A percentile compares a stretch with the other conserved stretches of the same genome.
These are phyloP conservation scores for Danielia reshetovae DNA, from an alignment of 805 yeast species.

Conservation along the genomic window DNA sequence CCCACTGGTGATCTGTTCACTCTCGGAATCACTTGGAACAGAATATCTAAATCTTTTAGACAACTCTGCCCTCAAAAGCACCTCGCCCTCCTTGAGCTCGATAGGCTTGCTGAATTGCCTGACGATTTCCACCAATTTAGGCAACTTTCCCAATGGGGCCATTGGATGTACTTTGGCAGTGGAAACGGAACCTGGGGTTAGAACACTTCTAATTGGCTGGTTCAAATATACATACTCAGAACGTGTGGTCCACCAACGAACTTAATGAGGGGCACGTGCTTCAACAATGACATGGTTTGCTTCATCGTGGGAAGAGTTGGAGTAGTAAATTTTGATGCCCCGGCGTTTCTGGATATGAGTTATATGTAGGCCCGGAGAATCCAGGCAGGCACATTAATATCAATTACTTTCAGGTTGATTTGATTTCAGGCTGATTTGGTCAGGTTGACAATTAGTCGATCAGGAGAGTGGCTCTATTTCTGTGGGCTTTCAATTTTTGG, in stretches of 20 bases:
- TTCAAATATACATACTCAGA: conserved; percentile 12
- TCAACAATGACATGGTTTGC: conserved; percentile 27
- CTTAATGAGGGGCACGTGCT: conserved; percentile 69
- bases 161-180: conserved; percentile 29
- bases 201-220: not conserved
- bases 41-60: conserved; percentile 73
- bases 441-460: too few relatives aligned
- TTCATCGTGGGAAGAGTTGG: conserved; percentile 23
- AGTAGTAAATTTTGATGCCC: conserved; percentile 1
- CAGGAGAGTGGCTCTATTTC: too few relatives aligned
- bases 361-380: too few relatives aligned
- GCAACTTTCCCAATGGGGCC: conserved; percentile 43
- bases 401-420: too few relatives aligned
- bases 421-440: too few relatives aligned
- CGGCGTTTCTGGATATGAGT: conserved; percentile 3
- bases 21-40: conserved; percentile 60
- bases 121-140: conserved; percentile 19
- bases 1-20: conserved; percentile 74
- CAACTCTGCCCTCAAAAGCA: conserved; percentile 56
- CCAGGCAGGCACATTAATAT: too few relatives aligned
- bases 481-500: too few relatives aligned
- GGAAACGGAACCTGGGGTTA: conserved; percentile 8
- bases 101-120: conserved; percentile 30
- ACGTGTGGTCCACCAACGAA: conserved; percentile 80
- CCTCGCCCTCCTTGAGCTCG: conserved; percentile 39